Base-by-base conservation (phyloP, 2,329 filamentous ascomycete genomes). In the Bipolaris bicolor region DNA sequence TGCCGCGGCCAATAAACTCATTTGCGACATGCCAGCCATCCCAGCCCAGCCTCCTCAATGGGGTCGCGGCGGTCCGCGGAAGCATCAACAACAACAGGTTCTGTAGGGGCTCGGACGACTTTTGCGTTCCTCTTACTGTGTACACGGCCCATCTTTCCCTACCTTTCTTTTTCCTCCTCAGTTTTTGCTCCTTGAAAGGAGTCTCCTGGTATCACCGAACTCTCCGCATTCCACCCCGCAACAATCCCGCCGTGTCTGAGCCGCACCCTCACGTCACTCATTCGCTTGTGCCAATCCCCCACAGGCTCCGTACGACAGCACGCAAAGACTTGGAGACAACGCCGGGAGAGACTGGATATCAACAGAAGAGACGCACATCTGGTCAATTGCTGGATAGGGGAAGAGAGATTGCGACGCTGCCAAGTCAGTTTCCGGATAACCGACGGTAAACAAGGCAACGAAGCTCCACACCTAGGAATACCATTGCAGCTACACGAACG, bases 191-290 rank as follows among this genome's bases (percentile, higher is more conserved):
- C 6, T 13, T 45, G 18, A 57, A 48, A 44, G 29, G 31, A 39
- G 43, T 46, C 15, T 37, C 37, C 36, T 43, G 43, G 45, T 52
- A 62, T 56, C 58, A 57, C 62, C 56, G 58, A 55, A 54, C 52
- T 54, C 55, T 63, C 63, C 51, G 60, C 58, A 59, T 29, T 45
- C 20, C 34, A 37, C 49, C 61, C 55, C 56, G 37, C 61, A 45
- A 58, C 56, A 54, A 50, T 49, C 43, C 26, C 51, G 46, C 58
- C 49, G 52, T 61, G 50, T 48, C 39, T 52, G 22, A 47, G 43
- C 53, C 49, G 50, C 51, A 13, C 26, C 16, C 52, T 50, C 53
- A 65, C 65, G 59, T 66, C 64, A 64, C 61, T 61, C 60, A 61
- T 58, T 62, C 57, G 58, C 56, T 49, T 60, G 58, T 53, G 49